Base-by-base conservation (phyloP, 2,329 filamentous ascomycete genomes). In the Aspergillus novofumigatus region DNA sequence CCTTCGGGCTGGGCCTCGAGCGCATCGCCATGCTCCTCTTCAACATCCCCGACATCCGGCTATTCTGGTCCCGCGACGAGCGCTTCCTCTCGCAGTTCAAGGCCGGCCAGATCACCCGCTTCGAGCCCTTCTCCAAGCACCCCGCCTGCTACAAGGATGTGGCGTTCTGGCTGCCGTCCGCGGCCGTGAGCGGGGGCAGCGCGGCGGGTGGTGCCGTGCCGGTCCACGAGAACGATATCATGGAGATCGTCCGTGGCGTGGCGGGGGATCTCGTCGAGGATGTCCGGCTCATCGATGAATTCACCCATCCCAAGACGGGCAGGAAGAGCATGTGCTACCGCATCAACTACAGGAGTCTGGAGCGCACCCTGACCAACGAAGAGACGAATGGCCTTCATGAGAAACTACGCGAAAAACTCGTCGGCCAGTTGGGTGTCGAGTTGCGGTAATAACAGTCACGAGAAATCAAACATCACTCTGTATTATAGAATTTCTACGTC, bases 1-100 rank as follows among this genome's bases (percentile, higher is more conserved):
- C 94, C 0, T 99, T 97, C 75, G 94, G 94, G 38, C 81, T 97
- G 20, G 94, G 94, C 2, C 83, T 99, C 28, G 94, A 99, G 75
- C 86, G 94, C 59, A 93, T 99, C 61, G 93, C 94, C 59, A 99
- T 99, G 94, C 84, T 99, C 38, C 84, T 99, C 25, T 99, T 97
- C 79, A 88, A 90, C 58, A 96, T 99, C 58, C 91, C 92, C 0
- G 94, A 99, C 70, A 99, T 99, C 65, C 88, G 94, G 11, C 85
- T 97, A 4, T 97, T 99, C 79, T 99, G 94, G 94, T 95, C 90
- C 32, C 80, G 81, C 54, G 94, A 99, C 72, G 70, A 82, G 66
- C 85, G 94, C 8, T 99, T 99, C 76, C 77, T 96, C n/a, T 80
- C 78, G 10, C 94, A 99, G 74, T 99, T 99, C 75, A 72, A 75